Conservation (phyloP, 1,284 basidiomycete species). For the Moesziomyces aphidis region DNA sequence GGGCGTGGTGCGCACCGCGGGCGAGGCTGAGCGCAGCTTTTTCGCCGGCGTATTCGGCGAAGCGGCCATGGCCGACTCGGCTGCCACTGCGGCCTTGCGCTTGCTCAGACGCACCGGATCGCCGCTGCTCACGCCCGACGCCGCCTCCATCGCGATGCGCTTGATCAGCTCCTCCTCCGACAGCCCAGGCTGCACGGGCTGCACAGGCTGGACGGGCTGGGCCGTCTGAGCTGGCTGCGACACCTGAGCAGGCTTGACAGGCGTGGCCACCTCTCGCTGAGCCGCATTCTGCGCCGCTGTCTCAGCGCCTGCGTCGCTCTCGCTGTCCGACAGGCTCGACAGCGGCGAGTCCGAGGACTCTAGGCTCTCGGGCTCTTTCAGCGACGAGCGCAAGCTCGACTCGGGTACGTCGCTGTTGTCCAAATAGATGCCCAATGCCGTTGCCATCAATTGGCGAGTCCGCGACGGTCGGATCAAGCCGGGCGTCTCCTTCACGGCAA, state of each 20-base stretch:
- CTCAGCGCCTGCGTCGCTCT: constrained; percentile 8
- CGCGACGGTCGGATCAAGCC: constrained; percentile 23
- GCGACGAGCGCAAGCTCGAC: constrained; percentile 30
- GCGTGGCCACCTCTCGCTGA: neutral
- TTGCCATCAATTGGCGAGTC: constrained; percentile 37
- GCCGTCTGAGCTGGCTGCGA: neutral
- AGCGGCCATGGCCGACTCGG: constrained; percentile 32
- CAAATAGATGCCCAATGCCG: constrained; percentile 37
- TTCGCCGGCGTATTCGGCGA: constrained; percentile 20
- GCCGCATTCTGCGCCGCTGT: neutral
- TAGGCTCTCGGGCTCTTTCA: constrained; percentile 8
- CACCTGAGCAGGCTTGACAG: constrained; percentile 1
- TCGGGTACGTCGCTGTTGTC: constrained; percentile 44
- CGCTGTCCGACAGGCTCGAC: constrained; percentile 36
- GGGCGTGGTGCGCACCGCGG: neutral
- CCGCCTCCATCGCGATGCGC: constrained; percentile 28
- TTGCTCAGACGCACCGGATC: constrained; percentile 36
- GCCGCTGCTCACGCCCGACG: constrained; percentile 22
- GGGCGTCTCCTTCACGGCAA: constrained; percentile 1
- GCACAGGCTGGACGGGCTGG: neutral
- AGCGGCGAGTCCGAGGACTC: constrained; percentile 19
- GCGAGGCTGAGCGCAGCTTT: constrained; percentile 25
- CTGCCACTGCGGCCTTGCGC: constrained; percentile 45
- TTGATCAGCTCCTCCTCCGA: constrained; percentile 38
- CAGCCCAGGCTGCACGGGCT: neutral